Conservation (phyloP, 2,329 filamentous ascomycete genomes). For the Neophaeococcomyces aloes region DNA sequence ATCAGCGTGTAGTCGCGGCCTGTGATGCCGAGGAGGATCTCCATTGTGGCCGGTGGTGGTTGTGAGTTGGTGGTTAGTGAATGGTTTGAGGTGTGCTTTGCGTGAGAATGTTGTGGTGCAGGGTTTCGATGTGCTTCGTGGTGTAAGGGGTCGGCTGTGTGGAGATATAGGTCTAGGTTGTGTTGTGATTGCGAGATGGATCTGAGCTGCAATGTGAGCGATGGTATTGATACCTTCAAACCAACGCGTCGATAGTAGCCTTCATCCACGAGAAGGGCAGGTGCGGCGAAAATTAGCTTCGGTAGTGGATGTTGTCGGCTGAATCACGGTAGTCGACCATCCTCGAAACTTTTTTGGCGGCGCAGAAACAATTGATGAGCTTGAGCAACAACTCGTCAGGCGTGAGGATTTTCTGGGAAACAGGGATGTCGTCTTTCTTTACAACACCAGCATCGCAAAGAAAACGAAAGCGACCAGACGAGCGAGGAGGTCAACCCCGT, state of each 20-base stretch:
- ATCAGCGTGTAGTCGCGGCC: conserved; percentile 99
- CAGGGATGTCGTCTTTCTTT: conserved; percentile 92
- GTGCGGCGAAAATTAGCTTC: background rate
- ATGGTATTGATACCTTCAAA: background rate
- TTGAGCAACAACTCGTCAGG: background rate
- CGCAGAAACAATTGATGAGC: background rate
- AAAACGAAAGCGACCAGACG: conserved; percentile 69
- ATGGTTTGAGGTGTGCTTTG: background rate
- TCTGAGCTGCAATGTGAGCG: too few relatives aligned
- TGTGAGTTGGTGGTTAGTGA: too few relatives aligned
- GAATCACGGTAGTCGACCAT: background rate
- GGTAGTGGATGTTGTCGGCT: background rate
- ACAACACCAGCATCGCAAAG: conserved; percentile 75
- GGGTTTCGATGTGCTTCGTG: too few relatives aligned
- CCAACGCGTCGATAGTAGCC: background rate
- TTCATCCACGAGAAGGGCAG: too few relatives aligned
- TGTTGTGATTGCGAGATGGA: too few relatives aligned
- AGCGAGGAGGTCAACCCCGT: conserved; percentile 32
- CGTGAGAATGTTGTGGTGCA: background rate
- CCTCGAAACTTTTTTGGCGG: too few relatives aligned
- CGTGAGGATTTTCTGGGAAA: background rate
- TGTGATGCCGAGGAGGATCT: conserved; percentile 94
- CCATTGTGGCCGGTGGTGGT: conserved; percentile 48
- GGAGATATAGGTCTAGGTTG: too few relatives aligned
- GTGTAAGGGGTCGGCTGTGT: too few relatives aligned